Evolutionary conservation across 495 filamentous ascomycete species (phyloP).

Genomic region (Aspergillus homomorphus): DNA sequence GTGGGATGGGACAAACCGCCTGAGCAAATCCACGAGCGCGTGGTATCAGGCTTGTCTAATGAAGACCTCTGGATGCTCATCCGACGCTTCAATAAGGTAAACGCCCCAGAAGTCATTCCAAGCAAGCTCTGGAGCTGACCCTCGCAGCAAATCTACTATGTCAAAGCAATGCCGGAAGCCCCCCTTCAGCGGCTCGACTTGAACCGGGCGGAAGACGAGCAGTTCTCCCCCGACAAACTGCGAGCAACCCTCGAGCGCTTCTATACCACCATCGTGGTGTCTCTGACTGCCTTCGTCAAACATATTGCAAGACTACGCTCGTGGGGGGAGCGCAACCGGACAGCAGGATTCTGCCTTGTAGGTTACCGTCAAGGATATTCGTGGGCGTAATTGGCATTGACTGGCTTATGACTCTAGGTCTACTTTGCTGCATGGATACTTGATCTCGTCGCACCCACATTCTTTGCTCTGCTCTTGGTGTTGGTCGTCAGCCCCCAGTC

Average conservation of each 20-base stretch:
- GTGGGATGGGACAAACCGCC: constrained; percentile 70
- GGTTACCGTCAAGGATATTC: constrained; percentile 1
- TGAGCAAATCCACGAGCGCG: constrained; percentile 53
- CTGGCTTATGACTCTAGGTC: constrained; percentile 33
- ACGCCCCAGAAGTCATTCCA: background rate
- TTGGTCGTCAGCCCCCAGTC: constrained; percentile 66
- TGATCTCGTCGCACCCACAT: constrained; percentile 66
- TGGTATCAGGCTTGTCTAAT: constrained; percentile 65
- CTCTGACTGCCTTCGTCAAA: constrained; percentile 60
- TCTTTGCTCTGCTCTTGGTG: constrained; percentile 55
- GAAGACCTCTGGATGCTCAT: constrained; percentile 76
- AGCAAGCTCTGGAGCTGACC: background rate
- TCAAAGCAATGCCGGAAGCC: constrained; percentile 60
- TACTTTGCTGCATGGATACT: constrained; percentile 75
- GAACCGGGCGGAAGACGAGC: constrained; percentile 76
- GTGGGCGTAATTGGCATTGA: constrained; percentile 3
- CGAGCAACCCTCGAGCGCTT: constrained; percentile 74
- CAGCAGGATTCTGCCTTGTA: constrained; percentile 63
- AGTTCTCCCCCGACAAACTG: constrained; percentile 84
- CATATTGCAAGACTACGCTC: constrained; percentile 76
- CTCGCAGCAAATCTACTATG: constrained; percentile 78
- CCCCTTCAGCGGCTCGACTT: constrained; percentile 69
- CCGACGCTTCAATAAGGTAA: constrained; percentile 75
- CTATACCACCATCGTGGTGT: constrained; percentile 76
- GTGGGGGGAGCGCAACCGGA: constrained; percentile 72